Evolutionary conservation across 148 eudicot species (phyloP), one percentile per base, ranked within the genome.

Genomic region (Amaranthus cruentus): DNA sequence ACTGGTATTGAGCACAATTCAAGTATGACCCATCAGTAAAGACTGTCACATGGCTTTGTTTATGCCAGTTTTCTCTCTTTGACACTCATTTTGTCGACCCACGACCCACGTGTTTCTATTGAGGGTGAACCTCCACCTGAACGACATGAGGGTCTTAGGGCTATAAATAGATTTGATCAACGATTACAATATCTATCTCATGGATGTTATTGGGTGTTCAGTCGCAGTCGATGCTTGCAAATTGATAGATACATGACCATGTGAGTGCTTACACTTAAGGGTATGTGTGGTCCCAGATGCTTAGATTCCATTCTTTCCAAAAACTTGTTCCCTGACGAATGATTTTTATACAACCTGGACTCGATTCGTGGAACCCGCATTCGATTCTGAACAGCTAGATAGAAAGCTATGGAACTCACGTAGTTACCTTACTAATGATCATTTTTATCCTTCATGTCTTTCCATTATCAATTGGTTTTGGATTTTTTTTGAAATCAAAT

Each of bases 41-140:
- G 68, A 18, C 68, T 62, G 9, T 73, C 75, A 72, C 66, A 72
- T 72, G 75, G 75, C 47, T 14, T 62, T 73, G 75, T 73, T 52
- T 62, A 69, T 58, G 51, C 74, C 11, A 2, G 6, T 21, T 9
- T 43, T 4, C 6, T 2, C 72, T 52, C n/a, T 53, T 47, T 5
- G 6, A 0, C 53, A 3, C 49, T 44, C 21, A 44, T 56, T 15
- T 4, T 13, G 1, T 54, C 38, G 73, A 6, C 63, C 73, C 63
- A 70, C 73, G 15, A 6, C 73, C 73, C 63, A 70, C 73, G 15
- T 70, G 73, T 56, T 55, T 7, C n/a, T 9, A 9, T 68, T 50
- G 71, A 68, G 12, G 56, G 57, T 42, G 55, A 50, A 14, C 6
- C 57, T 51, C 57, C 57, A 68, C 50, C 73, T 14, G 62, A 70